Conservation (phyloP, 2,329 filamentous ascomycete species). For the Epichloe sibirici region DNA sequence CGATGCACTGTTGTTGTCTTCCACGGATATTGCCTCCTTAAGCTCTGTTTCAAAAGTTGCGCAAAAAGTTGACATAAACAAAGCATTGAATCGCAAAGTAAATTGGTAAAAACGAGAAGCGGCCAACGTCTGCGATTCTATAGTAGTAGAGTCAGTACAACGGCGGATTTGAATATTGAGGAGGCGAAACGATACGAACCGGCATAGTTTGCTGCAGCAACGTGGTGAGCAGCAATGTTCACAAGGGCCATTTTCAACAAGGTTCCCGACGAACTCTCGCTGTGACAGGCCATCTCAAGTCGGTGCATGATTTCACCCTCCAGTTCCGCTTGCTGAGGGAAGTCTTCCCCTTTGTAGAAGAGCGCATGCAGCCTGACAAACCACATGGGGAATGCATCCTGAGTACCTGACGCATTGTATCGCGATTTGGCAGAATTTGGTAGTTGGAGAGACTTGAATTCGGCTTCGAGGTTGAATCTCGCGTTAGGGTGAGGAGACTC, state of each 20-base stretch:
- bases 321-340: constrained; percentile 64
- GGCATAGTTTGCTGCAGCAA: constrained; percentile 34
- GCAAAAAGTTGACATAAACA: constrained; percentile 61
- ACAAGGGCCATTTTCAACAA: constrained; percentile 72
- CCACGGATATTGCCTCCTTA: constrained; percentile 16
- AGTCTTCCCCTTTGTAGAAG: constrained; percentile 66
- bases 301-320: constrained; percentile 78
- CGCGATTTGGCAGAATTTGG: constrained; percentile 21
- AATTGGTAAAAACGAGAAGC: constrained; percentile 44
- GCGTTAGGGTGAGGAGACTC: constrained; percentile 64
- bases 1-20: constrained; percentile 11
- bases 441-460: constrained; percentile 50
- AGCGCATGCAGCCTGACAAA: constrained; percentile 78
- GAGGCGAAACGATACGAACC: constrained; percentile 16
- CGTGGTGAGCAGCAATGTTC: constrained; percentile 74
- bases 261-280: constrained; percentile 48
- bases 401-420: constrained; percentile 35
- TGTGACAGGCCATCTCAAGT: constrained; percentile 59
- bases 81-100: constrained; percentile 65
- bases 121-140: constrained; percentile 34
- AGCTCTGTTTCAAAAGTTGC: constrained; percentile 60
- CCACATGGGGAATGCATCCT: constrained; percentile 61
- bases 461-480: constrained; percentile 61
- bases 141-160: neutral
- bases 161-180: too few relatives aligned